Evolutionary conservation across 257 asterid genomes (phyloP), one percentile per base, ranked within the genome.

Genomic region (Ilex aquifolium): DNA sequence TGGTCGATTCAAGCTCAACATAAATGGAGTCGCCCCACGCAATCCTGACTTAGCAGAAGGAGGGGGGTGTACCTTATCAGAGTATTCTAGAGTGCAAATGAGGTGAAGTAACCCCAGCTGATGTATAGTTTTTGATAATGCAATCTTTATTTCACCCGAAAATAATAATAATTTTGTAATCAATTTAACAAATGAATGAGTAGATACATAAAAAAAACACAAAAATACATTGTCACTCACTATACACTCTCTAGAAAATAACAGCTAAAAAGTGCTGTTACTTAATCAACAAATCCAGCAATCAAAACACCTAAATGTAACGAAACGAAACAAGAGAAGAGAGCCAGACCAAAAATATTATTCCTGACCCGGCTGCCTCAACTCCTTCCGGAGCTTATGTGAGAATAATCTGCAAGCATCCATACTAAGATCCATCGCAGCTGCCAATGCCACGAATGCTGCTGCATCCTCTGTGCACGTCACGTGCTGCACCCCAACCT

Each of bases 401-500:
- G 96, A 86, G 58, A 93, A 93, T 49, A 82, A 72, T 56, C 80
- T 73, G 39, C 95, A 88, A 61, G 99, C 99, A 60, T 93, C 99
- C 89, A 93, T 78, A 68, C 97, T 93, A 1, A 90, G 77, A 70
- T 90, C 96, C 90, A 93, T 74, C 1, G 99, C 99, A 3, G 96
- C 97, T 0, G 99, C 95, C 77, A 93, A 65, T 2, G 99, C 99
- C 73, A 93, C 97, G 7, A 90, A 93, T 1, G 85, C 96, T 3
- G 99, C 99, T 0, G 97, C 99, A 48, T 90, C 99, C 88, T 90
- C 99, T 4, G 96, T 65, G 85, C 99, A 93, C 10, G 79, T 65
- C 81, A 93, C 97, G 63, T 93, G 99, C 32, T 85, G 96, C 72
- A 78, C 95, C 49, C 99, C 99, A 1, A 93, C 87, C 50, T 87